phyloP scores from a whole-genome alignment of 2,329 filamentous ascomycete species.

The Cercospora beticola region DNA sequence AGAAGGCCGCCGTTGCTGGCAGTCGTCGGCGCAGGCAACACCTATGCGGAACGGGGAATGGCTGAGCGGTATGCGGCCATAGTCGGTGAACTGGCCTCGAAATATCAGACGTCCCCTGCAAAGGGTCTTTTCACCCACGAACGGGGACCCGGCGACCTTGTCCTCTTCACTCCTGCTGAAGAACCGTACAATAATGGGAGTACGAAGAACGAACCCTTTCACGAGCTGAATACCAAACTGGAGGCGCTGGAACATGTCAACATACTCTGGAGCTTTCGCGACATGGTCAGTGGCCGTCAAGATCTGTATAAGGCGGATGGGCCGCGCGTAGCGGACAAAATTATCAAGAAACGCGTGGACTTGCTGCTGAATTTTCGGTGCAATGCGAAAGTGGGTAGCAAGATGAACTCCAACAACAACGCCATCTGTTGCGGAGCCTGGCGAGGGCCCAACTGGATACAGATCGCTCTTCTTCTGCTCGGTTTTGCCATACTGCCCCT shows the following conservation, averaged over 20 bases:
- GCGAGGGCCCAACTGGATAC: conserved; percentile 39
- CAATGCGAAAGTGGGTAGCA: conserved; percentile 47
- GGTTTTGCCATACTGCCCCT: conserved; percentile 36
- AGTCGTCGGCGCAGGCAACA: conserved; percentile 57
- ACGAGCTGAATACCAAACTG: conserved; percentile 55
- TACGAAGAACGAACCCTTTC: conserved; percentile 33
- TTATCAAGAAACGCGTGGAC: conserved; percentile 53
- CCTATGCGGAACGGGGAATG: conserved; percentile 53
- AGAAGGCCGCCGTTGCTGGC: conserved; percentile 46
- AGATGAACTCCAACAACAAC: conserved; percentile 46
- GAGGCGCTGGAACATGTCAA: conserved; percentile 42
- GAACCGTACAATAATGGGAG: conserved; percentile 47
- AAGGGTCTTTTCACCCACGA: conserved; percentile 22
- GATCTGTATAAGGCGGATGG: conserved; percentile 42
- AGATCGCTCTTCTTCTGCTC: conserved; percentile 38
- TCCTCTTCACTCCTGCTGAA: conserved; percentile 50
- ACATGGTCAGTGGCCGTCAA: conserved; percentile 48
- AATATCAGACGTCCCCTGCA: conserved; percentile 10
- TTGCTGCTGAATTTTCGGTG: conserved; percentile 57
- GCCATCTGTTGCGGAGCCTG: conserved; percentile 56
- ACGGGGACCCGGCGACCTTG: conserved; percentile 33
- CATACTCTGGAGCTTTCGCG: conserved; percentile 53
- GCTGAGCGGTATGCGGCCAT: conserved; percentile 49
- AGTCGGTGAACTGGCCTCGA: conserved; percentile 47
- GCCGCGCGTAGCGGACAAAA: conserved; percentile 49